Evolutionary conservation across 2,329 filamentous ascomycete species (phyloP), one percentile per base, ranked within the genome.

Genomic region (Anthostomella pinea): DNA sequence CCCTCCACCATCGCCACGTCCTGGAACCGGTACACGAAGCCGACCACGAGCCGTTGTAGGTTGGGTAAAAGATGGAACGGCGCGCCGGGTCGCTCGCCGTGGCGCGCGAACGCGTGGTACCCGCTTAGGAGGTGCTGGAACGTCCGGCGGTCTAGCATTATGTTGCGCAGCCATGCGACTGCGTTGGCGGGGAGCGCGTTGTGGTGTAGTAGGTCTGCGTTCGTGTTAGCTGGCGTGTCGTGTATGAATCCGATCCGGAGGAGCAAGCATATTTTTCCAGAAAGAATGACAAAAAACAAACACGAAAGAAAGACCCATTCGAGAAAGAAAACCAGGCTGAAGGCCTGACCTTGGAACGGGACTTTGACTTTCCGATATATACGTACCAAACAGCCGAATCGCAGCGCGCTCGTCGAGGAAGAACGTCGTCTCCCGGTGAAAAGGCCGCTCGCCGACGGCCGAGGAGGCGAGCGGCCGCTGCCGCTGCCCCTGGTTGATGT

Each of bases 141-240:
- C 3, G 38, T 36, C 15, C 33, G 23, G n/a, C 21, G 14, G 17
- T 41, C 33, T 6, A 41, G 8, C 33, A 41, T 19, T 3, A 41
- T 8, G 17, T 30, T 30, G 11, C 33, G 26, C 15, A 41, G 27
- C 33, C 33, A 36, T 3, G 5, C 8, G 11, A 33, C 9, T 3
- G 11, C 8, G 8, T 23, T 10, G 21, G 15, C 13, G 5, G 5
- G 11, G 8, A 33, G 15, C 6, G 14, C 28, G 7, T 20, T n/a
- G 6, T n/a, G 17, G 6, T 20, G 18, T 8, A 20, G 8, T 17
- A 18, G 6, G 8, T 11, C 15, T n/a, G n/a, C n/a, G n/a, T n/a
- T n/a, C n/a, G n/a, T n/a, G n/a, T n/a, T n/a, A n/a, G n/a, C n/a
- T n/a, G n/a, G n/a, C n/a, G n/a, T n/a, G n/a, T n/a, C n/a, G n/a